These are phyloP conservation scores for Pezicula neosporulosa DNA, from an alignment of 2,329 filamentous ascomycete species.

Conservation along the genomic window DNA sequence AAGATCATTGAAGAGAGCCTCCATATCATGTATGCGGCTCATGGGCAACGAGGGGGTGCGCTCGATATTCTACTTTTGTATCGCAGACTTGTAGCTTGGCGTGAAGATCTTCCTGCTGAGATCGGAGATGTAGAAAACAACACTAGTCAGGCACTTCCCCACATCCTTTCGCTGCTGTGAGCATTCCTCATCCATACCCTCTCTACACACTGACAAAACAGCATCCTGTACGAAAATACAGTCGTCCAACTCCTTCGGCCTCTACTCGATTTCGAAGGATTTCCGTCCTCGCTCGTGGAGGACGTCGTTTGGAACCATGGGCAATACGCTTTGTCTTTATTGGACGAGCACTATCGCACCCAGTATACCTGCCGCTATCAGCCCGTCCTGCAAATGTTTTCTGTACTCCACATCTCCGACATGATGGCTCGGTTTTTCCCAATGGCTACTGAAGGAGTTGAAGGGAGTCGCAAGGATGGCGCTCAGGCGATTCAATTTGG, in stretches of 20 bases:
- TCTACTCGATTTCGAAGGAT: constrained; percentile 23
- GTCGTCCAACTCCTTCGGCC: constrained; percentile 28
- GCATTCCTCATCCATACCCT: constrained; percentile 6
- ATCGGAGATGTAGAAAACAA: constrained; percentile 19
- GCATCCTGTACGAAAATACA: constrained; percentile 26
- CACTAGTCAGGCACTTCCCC: constrained; percentile 21
- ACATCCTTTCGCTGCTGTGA: constrained; percentile 30
- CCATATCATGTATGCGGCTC: constrained; percentile 20
- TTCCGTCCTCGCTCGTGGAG: constrained; percentile 19
- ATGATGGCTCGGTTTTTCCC: constrained; percentile 27
- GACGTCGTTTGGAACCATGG: constrained; percentile 26
- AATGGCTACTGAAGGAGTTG: constrained; percentile 12
- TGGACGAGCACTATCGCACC: constrained; percentile 23
- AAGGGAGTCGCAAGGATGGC: constrained; percentile 16
- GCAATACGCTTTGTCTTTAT: constrained; percentile 26
- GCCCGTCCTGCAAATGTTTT: constrained; percentile 29
- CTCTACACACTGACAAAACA: constrained; percentile 15
- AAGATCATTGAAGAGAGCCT: constrained; percentile 22
- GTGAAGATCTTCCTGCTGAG: constrained; percentile 18
- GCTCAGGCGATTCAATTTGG: constrained; percentile 23
- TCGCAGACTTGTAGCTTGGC: constrained; percentile 24
- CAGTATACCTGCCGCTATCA: constrained; percentile 28
- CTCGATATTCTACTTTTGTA: constrained; percentile 22
- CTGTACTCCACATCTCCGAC: constrained; percentile 27
- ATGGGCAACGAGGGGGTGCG: constrained; percentile 13